Conservation (phyloP, 1,284 basidiomycete genomes). For the Heimioporus retisporus region DNA sequence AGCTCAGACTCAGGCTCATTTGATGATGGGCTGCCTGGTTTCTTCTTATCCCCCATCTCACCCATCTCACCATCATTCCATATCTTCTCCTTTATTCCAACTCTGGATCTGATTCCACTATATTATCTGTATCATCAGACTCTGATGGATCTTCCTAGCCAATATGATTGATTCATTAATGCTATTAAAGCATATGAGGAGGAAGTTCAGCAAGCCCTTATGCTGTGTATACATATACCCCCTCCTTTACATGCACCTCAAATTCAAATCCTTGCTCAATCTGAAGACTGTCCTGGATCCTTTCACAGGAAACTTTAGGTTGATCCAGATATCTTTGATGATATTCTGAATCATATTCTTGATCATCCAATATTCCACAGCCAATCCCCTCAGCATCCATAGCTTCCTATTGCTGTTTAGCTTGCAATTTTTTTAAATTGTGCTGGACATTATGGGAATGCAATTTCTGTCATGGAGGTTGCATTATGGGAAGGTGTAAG, state of each 20-base stretch:
- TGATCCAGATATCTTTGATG: not conserved
- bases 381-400: no score
- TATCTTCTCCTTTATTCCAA: no score
- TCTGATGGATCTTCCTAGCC: not conserved
- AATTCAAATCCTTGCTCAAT: not conserved
- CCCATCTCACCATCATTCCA: no score
- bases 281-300: not conserved
- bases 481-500: slow-evolving; percentile 17
- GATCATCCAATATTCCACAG: not conserved
- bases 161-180: not conserved
- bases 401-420: not conserved
- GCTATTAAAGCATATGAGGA: not conserved
- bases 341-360: not conserved
- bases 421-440: not conserved
- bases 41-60: no score
- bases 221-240: not conserved
- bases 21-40: no score
- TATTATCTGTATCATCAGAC: no score
- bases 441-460: not conserved
- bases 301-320: not conserved
- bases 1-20: no score
- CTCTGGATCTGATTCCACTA: no score
- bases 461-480: not conserved
- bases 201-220: not conserved
- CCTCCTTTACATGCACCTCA: not conserved